Evolutionary conservation across 2,329 filamentous ascomycete species (phyloP), one percentile per base, ranked within the genome.

Genomic region (Colletotrichum eremochloae): DNA sequence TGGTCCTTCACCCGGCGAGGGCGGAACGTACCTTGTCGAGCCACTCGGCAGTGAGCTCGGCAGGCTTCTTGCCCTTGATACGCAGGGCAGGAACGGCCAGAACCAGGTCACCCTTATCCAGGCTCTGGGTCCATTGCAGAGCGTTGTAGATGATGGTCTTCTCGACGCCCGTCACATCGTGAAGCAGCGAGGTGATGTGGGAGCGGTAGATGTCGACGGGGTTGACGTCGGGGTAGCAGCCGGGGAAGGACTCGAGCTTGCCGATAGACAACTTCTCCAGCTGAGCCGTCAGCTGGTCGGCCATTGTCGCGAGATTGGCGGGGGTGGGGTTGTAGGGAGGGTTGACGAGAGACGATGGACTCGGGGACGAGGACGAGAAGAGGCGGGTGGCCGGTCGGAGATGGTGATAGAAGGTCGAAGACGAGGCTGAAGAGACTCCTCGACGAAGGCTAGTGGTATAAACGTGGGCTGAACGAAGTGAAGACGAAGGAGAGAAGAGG

Each of bases 71-170:
- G 75, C 91, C 91, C 83, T 93, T 96, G 78, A 96, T 83, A 74
- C 94, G 88, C 74, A 97, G 87, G n/a, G 94, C 93, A 20, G 94
- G 93, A 11, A 94, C 90, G 11, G 94, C 91, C 58, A 97, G 83
- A 65, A 93, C 89, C 76, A 97, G 84, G 82, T 97, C 94, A 60
- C 94, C 94, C 85, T 95, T 94, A 75, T 96, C 94, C 31, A 95
- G 86, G 48, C 91, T 90, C 74, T 90, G 86, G 6, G 94, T 96
- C 93, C 93, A 96, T 84, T 93, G 89, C 53, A 97, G 84, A 48
- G 90, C 90, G 36, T 90, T 89, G 83, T 93, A 95, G 79, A 97
- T 91, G 76, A 94, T 90, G 66, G 87, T 85, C 44, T 87, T 81
- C 70, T 94, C 92, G 38, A 94, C 92, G 31, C 92, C 92, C 2